phyloP scores from a whole-genome alignment of 768 basidiomycete species.

The Tulasnella sp. region DNA sequence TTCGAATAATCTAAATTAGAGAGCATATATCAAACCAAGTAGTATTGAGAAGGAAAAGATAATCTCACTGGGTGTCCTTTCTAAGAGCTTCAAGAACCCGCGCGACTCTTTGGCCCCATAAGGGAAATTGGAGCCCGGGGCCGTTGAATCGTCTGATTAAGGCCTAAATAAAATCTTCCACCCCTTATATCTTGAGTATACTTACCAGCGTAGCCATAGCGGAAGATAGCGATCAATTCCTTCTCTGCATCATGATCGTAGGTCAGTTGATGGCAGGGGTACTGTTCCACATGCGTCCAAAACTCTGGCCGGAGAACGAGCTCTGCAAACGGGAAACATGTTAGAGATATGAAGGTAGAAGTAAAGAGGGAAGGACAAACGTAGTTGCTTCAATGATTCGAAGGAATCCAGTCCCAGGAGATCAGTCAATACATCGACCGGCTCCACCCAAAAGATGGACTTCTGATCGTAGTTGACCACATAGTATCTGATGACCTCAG shows the following conservation, averaged over 20 bases:
- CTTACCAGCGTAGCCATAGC: not conserved
- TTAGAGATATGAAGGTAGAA: not conserved
- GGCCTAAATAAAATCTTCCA: too few relatives aligned
- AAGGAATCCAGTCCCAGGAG: not conserved
- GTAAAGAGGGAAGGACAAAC: not conserved
- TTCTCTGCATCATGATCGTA: not conserved
- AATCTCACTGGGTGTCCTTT: not conserved
- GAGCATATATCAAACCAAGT: too few relatives aligned
- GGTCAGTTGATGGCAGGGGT: not conserved
- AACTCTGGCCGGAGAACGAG: not conserved
- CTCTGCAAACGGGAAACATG: not conserved
- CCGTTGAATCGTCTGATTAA: not conserved
- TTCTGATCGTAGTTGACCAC: not conserved
- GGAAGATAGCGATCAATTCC: not conserved
- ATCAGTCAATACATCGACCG: not conserved
- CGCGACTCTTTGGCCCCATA: not conserved
- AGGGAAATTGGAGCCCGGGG: not conserved
- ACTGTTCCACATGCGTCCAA: conserved; percentile 1
- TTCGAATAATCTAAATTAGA: too few relatives aligned
- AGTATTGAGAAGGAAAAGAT: too few relatives aligned
- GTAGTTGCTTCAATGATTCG: not conserved
- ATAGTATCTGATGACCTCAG: not conserved
- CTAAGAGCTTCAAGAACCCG: not conserved
- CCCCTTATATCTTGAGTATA: not conserved
- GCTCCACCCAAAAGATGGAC: not conserved